phyloP scores from a whole-genome alignment of 177 flowering plant genomes.

The Vitis hybrid region DNA sequence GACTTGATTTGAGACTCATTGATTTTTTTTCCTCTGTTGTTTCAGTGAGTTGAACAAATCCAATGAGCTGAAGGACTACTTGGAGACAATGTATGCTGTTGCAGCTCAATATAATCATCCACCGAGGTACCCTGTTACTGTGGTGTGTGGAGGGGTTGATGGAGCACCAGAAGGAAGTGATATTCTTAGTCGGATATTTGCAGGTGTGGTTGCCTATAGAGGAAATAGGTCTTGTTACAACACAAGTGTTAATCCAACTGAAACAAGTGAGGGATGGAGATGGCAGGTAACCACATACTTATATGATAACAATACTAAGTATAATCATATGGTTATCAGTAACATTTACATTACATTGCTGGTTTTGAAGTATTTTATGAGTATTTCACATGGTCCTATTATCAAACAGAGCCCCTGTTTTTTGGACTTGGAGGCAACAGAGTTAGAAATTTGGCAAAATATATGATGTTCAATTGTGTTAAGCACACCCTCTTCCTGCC shows the following conservation, averaged over 20 bases:
- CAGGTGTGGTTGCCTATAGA: not conserved
- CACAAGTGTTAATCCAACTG: not conserved
- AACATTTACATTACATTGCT: too few relatives aligned
- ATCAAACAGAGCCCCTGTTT: too few relatives aligned
- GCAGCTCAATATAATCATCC: constrained; percentile 3
- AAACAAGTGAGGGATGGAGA: not conserved
- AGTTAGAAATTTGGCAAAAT: too few relatives aligned
- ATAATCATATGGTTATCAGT: too few relatives aligned
- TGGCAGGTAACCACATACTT: not conserved
- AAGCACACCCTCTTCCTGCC: too few relatives aligned
- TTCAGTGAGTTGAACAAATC: not conserved
- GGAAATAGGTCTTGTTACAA: not conserved
- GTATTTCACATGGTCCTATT: too few relatives aligned
- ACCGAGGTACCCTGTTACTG: not conserved
- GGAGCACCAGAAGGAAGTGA: constrained; percentile 16
- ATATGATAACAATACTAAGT: not conserved
- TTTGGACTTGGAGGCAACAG: too few relatives aligned
- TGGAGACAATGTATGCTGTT: not conserved
- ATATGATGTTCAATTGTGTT: too few relatives aligned
- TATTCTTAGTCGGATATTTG: constrained; percentile 9
- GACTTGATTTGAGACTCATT: not conserved
- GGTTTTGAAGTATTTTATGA: too few relatives aligned
- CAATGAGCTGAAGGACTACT: not conserved
- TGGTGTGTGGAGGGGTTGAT: constrained; percentile 35
- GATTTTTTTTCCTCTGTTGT: not conserved